A percentile compares a stretch with the other conserved stretches of the same genome.
These are phyloP conservation scores for Melastoma malabathricum DNA, from an alignment of 345 rosid species.

Conservation along the genomic window DNA sequence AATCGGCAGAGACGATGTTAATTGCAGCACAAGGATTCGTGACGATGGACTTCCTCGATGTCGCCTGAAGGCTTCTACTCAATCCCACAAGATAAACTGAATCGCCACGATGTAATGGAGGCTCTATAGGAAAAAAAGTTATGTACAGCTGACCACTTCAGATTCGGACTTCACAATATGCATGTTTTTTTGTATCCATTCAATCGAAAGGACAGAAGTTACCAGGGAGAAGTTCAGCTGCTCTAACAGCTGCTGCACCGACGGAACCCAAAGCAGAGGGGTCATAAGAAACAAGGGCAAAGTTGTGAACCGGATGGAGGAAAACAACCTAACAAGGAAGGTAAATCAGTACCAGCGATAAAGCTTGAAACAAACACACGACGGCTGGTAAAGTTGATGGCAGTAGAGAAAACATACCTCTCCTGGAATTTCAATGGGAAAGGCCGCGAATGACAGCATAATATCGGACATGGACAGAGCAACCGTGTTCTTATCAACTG, in stretches of 20 bases:
- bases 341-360: slow-evolving; percentile 13
- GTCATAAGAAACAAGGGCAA: slow-evolving; percentile 82
- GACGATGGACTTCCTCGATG: slow-evolving; percentile 78
- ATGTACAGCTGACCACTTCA: neutral
- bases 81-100: slow-evolving; percentile 84
- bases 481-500: slow-evolving; percentile 83
- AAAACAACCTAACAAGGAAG: slow-evolving; percentile 59
- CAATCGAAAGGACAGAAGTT: slow-evolving; percentile 13
- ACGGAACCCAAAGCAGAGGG: slow-evolving; percentile 63
- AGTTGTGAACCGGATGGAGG: slow-evolving; percentile 96
- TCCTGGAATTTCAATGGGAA: slow-evolving; percentile 94
- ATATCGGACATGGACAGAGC: slow-evolving; percentile 77
- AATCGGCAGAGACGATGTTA: slow-evolving; percentile 78
- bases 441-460: slow-evolving; percentile 93
- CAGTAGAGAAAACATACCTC: slow-evolving; percentile 36
- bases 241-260: slow-evolving; percentile 61
- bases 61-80: slow-evolving; percentile 81
- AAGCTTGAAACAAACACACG: neutral
- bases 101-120: slow-evolving; percentile 78
- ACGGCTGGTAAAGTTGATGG: too few species aligned
- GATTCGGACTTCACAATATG: too few species aligned
- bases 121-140: slow-evolving; percentile 29
- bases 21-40: slow-evolving; percentile 86
- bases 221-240: slow-evolving; percentile 91
- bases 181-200: neutral